phyloP scores from a whole-genome alignment of 192 early-diverging fungal genomes.

The Backusella mclennaniae region DNA sequence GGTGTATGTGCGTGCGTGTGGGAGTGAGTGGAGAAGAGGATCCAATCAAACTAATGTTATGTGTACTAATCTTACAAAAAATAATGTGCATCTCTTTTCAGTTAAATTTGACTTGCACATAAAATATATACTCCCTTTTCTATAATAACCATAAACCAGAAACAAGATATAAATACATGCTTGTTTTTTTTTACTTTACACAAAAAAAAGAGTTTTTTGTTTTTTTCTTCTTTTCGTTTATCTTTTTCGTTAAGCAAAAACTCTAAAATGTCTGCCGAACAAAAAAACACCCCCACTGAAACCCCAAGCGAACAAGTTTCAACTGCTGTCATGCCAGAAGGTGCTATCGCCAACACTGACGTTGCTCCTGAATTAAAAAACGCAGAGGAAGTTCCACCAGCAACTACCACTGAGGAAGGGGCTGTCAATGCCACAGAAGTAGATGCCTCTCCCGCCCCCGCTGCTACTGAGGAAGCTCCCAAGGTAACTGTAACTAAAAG shows the following conservation, averaged over 20 bases:
- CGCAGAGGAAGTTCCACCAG: conserved; percentile 15
- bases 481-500: conserved; percentile 10
- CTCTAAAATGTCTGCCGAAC: neutral
- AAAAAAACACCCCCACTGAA: neutral
- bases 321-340: conserved; percentile 4
- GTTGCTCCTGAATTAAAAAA: conserved; percentile 7
- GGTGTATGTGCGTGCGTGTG: neutral
- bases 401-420: conserved; percentile 4
- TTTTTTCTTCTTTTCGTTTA: neutral
- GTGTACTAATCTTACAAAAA: neutral
- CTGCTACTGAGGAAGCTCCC: neutral
- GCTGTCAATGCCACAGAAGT: conserved; percentile 15
- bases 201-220: neutral
- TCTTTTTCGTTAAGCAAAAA: neutral
- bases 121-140: neutral
- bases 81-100: neutral
- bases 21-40: neutral
- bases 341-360: neutral
- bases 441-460: neutral
- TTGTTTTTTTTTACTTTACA: neutral
- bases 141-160: neutral
- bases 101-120: neutral
- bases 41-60: neutral
- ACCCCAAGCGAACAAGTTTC: neutral
- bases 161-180: conserved; percentile 3